These are phyloP conservation scores for Cephaloascus albidus DNA, from an alignment of 805 yeast species.

Conservation along the genomic window DNA sequence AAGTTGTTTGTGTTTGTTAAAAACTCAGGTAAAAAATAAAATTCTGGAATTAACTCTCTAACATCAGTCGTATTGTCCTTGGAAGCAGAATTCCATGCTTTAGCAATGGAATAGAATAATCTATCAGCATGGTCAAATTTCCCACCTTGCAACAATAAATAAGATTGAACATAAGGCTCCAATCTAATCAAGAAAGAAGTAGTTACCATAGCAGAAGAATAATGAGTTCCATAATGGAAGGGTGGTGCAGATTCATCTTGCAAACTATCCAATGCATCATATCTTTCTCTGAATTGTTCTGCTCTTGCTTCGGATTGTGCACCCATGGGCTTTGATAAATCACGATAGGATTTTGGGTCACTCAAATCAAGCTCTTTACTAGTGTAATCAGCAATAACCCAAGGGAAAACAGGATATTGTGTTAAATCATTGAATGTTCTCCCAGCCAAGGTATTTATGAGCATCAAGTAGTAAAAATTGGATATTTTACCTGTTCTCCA, in stretches of 20 bases:
- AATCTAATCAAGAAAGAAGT: constrained; percentile 70
- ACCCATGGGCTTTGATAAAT: constrained; percentile 85
- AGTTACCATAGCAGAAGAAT: constrained; percentile 90
- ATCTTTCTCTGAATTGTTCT: constrained; percentile 58
- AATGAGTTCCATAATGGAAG: constrained; percentile 89
- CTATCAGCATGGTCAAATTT: constrained; percentile 85
- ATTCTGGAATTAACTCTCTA: constrained; percentile 80
- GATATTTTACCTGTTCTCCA: constrained; percentile 79
- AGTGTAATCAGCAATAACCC: constrained; percentile 79
- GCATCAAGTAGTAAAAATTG: constrained; percentile 73
- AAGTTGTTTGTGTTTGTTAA: constrained; percentile 54
- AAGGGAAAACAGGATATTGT: constrained; percentile 87
- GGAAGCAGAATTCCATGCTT: constrained; percentile 78
- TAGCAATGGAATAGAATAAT: constrained; percentile 61
- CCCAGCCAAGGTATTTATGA: constrained; percentile 78
- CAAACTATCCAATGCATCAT: constrained; percentile 57
- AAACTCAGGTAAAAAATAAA: constrained; percentile 76
- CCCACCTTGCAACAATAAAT: constrained; percentile 75
- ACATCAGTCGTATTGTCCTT: constrained; percentile 80
- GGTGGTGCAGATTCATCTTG: constrained; percentile 56
- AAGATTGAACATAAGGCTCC: constrained; percentile 75
- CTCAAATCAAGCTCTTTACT: constrained; percentile 61
- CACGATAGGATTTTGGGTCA: constrained; percentile 58
- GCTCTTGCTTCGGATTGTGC: constrained; percentile 63
- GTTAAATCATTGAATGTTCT: constrained; percentile 83